Evolutionary conservation across 2,329 filamentous ascomycete species (phyloP), one percentile per base, ranked within the genome.

Genomic region (Thelonectria blattea): DNA sequence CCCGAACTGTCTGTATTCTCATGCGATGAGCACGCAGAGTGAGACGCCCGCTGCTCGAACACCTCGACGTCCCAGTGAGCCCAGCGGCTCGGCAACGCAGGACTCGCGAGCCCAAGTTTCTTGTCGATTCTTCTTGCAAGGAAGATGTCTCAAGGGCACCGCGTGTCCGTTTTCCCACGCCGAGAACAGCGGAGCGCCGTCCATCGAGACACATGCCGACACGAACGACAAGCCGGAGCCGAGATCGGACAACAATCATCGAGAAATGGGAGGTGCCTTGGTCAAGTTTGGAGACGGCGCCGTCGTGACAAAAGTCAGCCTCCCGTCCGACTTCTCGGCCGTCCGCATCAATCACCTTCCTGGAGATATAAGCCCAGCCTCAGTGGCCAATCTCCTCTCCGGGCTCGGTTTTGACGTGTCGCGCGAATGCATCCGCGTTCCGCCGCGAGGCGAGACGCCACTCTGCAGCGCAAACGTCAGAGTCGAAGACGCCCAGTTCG

Each of bases 271-370:
- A 17, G 75, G 74, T 1, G 72, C 70, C 3, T 61, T 71, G 58
- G 73, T 68, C 2, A 46, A 70, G 10, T 78, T 78, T 14, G 70
- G 65, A 9, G 69, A 71, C 14, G 77, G 77, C 5, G 75, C 72
- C 1, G 51, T 51, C 0, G 60, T 77, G 5, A 32, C 54, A 1
- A 73, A 71, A 18, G 58, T 76, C 3, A 66, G 65, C 4, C 65
- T 78, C 7, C 62, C 70, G 2, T 74, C 75, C 0, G 78, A 80
- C 63, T 76, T 74, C 52, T 78, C 76, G 1, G 71, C 74, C 0
- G 67, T 76, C 30, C 74, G 71, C 6, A 68, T 79, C 45, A 67
- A 54, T 20, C 62, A 66, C 7, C 69, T 79, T 0, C 73, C 73
- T 0, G 27, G 1, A 2, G 43, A 50, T 3, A 71, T 60, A 7